Evolutionary conservation across 345 rosid genomes (phyloP).

Genomic region (Euphorbia peplus): DNA sequence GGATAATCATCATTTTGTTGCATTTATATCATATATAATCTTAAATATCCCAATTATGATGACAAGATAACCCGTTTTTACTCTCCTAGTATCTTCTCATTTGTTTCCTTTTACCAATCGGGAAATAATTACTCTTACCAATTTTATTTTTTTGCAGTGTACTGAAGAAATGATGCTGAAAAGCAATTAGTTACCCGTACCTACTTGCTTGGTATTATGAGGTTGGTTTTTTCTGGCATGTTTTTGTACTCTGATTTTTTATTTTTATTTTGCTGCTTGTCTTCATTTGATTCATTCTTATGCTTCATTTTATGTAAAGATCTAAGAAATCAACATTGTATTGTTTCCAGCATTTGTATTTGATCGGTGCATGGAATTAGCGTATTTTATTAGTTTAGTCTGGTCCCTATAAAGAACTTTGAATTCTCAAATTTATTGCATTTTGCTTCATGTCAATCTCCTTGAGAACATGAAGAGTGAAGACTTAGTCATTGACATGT

Average conservation of each 20-base stretch:
- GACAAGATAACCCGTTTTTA: too few species aligned
- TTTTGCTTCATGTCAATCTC: too few species aligned
- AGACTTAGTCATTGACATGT: too few species aligned
- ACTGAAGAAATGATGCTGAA: slow-evolving; percentile 44
- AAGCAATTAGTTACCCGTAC: slow-evolving; percentile 4
- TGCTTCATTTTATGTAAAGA: slow-evolving; percentile 15
- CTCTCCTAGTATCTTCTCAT: background rate
- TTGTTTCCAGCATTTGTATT: background rate
- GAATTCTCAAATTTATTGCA: background rate
- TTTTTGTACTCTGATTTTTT: slow-evolving; percentile 21
- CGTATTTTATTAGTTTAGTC: background rate
- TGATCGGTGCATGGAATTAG: background rate
- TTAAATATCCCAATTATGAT: too few species aligned
- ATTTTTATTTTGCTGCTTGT: slow-evolving; percentile 18
- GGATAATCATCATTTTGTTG: too few species aligned
- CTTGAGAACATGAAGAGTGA: too few species aligned
- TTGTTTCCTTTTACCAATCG: background rate
- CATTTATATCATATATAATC: too few species aligned
- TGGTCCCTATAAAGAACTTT: background rate
- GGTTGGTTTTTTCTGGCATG: slow-evolving; percentile 20
- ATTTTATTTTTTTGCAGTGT: slow-evolving; percentile 48
- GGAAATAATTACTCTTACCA: slow-evolving; percentile 11
- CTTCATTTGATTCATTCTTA: slow-evolving; percentile 23
- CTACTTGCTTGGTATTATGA: slow-evolving; percentile 9
- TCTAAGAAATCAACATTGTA: background rate